Evolutionary conservation across 108 stramenopile genomes (phyloP), one percentile per base, ranked within the genome.

Genomic region (Discostella pseudostelligera): DNA sequence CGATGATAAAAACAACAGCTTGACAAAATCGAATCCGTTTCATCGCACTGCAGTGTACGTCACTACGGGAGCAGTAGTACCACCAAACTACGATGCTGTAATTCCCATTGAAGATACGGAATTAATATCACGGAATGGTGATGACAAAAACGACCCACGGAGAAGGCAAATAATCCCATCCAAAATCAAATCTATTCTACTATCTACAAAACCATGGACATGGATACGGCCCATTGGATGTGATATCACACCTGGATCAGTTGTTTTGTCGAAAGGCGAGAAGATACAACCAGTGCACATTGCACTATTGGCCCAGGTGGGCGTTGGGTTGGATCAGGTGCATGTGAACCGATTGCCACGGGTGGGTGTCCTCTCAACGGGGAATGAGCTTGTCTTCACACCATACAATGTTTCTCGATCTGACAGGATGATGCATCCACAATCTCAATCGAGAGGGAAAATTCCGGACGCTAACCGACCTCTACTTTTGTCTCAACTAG

Each of bases 401-500:
- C 21, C 50, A 9, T 54, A 42, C 1, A 57, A 61, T 12, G 40
- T 26, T 10, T 8, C 21, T 2, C 12, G 0, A 25, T 42, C 39
- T 6, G n/a, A n/a, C n/a, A n/a, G n/a, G n/a, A n/a, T n/a, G n/a
- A n/a, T n/a, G n/a, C n/a, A n/a, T n/a, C n/a, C n/a, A n/a, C 26
- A 44, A 21, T 46, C 61, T 51, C n/a, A 56, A 7, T 60, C 47
- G 13, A 0, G 7, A 4, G 87, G 86, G 22, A 78, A 79, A 56
- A 94, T 97, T 65, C 90, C 87, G 44, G 98, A 99, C 73, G 91
- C 85, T 29, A 99, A 99, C 69, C 86, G 97, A 29, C 89, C 88
- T 17, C 76, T 88, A 35, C 72, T 97, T 32, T 69, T 95, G 1
- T 81, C 87, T 6, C 39, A 84, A 45, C 65, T 92, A 29, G 37